phyloP scores from a whole-genome alignment of 2,329 filamentous ascomycete genomes.

The Fusarium sarcochroum region DNA sequence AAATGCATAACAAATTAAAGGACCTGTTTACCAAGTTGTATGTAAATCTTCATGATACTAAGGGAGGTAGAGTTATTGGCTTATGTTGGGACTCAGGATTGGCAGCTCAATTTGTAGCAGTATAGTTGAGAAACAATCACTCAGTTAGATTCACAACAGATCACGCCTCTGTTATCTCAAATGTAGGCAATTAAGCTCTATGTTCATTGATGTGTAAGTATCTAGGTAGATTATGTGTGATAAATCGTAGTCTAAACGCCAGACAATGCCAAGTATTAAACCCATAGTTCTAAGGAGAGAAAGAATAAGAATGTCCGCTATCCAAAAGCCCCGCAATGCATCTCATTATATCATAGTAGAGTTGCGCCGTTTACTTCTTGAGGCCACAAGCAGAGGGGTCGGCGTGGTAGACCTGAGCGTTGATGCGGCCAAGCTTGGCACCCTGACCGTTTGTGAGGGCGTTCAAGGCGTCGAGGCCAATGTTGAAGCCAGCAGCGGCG shows the following conservation, averaged over 20 bases:
- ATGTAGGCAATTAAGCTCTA: constrained; percentile 28
- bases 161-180: background rate
- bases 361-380: constrained; percentile 41
- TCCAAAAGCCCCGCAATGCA: constrained; percentile 24
- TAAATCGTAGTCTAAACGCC: constrained; percentile 45
- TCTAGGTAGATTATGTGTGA: constrained; percentile 43
- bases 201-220: constrained; percentile 38
- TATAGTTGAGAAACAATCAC: background rate
- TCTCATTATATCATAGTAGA: constrained; percentile 30
- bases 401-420: constrained; percentile 64
- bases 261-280: constrained; percentile 46
- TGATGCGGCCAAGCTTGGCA: constrained; percentile 64
- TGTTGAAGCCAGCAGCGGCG: constrained; percentile 66
- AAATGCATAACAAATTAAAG: too few species aligned
- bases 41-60: too few species aligned
- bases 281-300: constrained; percentile 44
- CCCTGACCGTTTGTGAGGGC: constrained; percentile 67
- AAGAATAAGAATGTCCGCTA: constrained; percentile 31
- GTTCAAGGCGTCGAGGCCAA: constrained; percentile 70
- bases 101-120: background rate
- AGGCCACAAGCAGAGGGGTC: constrained; percentile 60
- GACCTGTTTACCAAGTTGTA: too few species aligned
- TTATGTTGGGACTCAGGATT: too few species aligned
- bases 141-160: background rate
- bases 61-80: too few species aligned